Evolutionary conservation across 345 rosid genomes (phyloP), one percentile per base, ranked within the genome.

Genomic region (Populus euphratica): DNA sequence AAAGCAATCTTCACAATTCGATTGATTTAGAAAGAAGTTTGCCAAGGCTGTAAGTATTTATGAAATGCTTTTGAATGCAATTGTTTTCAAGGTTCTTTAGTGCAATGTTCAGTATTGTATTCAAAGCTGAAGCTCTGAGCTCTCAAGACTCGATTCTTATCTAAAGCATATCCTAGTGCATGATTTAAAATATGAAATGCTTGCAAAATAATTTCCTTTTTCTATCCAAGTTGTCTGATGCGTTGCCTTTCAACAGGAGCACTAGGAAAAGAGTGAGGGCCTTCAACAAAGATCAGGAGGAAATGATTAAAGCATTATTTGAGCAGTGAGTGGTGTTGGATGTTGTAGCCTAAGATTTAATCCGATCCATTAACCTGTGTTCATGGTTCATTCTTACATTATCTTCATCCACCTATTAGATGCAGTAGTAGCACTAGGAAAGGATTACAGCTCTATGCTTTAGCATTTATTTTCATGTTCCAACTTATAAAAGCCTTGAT

Each of bases 261-360:
- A 81, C 83, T 65, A 93, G 89, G 86, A 92, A 88, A 83, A 89
- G 94, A 85, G 89, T 82, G 81, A 76, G 70, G 78, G 90, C 96
- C 44, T 82, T 90, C 73, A 88, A 86, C 87, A 83, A 88, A 85
- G 97, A 92, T 78, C 92, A 93, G 77, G 99, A 93, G 79, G 89
- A 88, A 75, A 87, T 73, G 68, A 86, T 96, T 56, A 92, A 82
- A 85, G 81, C 80, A 74, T 84, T 96, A 73, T 92, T 87, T 69
- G 94, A 92, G 85, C 85, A 91, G 99, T 95, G 82, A 91, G 99
- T 85, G 64, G 54, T 82, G 65, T 76, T 41, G n/a, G 41, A n/a
- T 65, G 3, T 27, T 79, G 70, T 41, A 50, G 21, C 27, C 35
- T 39, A 47, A 50, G 39, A 49, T 44, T 41, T 47, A 44, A 44